Percentiles rank a stretch among this genome's conserved stretches.
Conservation (phyloP, 345 rosid species). For the Lagerstroemia speciosa region DNA sequence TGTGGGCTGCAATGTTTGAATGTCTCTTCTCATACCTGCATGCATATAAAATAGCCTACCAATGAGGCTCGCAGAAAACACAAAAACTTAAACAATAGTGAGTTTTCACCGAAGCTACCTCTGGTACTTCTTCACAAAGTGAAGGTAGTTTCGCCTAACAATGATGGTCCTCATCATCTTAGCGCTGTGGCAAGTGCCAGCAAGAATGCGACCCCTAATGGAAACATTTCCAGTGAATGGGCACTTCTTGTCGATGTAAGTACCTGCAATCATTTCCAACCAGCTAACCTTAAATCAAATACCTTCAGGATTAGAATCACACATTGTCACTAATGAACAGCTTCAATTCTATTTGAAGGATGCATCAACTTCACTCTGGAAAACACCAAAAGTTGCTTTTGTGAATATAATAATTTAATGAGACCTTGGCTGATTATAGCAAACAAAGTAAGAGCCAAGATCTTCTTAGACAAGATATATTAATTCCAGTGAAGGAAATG, state of each 20-base stretch:
- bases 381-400: too few species aligned
- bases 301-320: neutral
- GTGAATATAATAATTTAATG: too few species aligned
- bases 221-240: conserved; percentile 6
- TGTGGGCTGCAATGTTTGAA: conserved; percentile 65
- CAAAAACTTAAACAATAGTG: neutral
- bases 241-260: conserved; percentile 3
- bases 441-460: too few species aligned
- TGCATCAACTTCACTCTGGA: too few species aligned
- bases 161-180: conserved; percentile 88
- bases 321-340: neutral
- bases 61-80: neutral
- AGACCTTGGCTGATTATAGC: too few species aligned
- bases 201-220: conserved; percentile 58
- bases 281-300: neutral
- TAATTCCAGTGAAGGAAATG: neutral
- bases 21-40: conserved; percentile 75
- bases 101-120: conserved; percentile 23
- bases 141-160: conserved; percentile 80
- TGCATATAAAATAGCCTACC: neutral
- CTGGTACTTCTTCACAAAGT: conserved; percentile 82
- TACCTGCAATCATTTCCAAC: neutral
- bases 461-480: neutral
- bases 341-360: too few species aligned
- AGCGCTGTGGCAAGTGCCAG: conserved; percentile 89